Evolutionary conservation across 192 early-diverging fungal genomes (phyloP), one percentile per base, ranked within the genome.

Genomic region (Pilaira anomala): DNA sequence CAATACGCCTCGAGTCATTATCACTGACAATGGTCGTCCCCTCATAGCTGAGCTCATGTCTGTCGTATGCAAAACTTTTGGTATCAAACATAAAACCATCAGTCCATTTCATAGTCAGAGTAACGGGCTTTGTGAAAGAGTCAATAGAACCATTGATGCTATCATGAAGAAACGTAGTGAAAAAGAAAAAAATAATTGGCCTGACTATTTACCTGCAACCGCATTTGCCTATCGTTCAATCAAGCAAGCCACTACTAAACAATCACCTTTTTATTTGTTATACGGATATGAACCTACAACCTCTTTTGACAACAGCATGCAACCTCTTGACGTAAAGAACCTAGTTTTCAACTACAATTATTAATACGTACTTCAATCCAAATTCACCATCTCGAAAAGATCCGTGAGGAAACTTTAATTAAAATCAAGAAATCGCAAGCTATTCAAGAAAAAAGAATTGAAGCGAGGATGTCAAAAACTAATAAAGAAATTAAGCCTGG

Each of bases 301-400:
- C 12, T 50, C 2, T 25, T 50, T 50, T 50, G 48, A 50, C 25
- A 50, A 50, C 7, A 25, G 22, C 8, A 50, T 25, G 0, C 19
- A 22, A 24, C 48, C 48, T 11, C 48, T 50, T 1, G 48, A 50
- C 25, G 48, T 50, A 25, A 50, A 50, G 22, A 25, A 24, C 48
- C 48, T 25, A 50, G 48, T 25, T 50, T 50, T 25, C 21, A 50
- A 50, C 7, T 50, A 50, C 48, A 50, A 50, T 22, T 50, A 7
- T 25, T 25, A 26, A 22, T 50, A 25, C 18, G 48, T 12, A 50
- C 48, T 3, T 25, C 48, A 25, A 22, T 50, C 1, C 48, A 50
- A 12, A 50, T 50, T 12, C 21, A 25, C 11, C 22, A 50, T 26
- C 11, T 50, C 11, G 5, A 50, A 50, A 22, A 9, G 12, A 50